Evolutionary conservation across 768 basidiomycete species (phyloP), one percentile per base, ranked within the genome.

Genomic region (Naganishia vishniacii): DNA sequence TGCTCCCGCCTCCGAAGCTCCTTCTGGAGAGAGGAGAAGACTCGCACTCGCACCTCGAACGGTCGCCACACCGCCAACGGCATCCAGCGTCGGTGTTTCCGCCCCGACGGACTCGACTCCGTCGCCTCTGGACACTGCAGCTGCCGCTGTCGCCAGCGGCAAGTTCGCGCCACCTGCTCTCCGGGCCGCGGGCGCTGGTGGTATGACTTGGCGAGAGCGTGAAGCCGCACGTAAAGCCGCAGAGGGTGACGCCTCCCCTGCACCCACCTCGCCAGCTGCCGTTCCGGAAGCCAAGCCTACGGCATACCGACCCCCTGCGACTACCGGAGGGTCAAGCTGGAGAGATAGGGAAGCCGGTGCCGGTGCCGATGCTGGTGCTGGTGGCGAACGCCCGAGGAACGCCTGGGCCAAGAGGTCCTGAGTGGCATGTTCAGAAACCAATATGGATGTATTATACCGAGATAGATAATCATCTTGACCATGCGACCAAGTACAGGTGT

Each of bases 171-270:
- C 64, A 41, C 42, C 64, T 25, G 46, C 72, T 26, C 47, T 49
- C 20, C 67, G 64, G 48, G 67, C 65, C 28, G 59, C 65, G 18
- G 61, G 53, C 51, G 51, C 26, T 34, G 46, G 25, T 58, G 62
- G 79, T 44, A 82, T 82, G 13, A 81, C 81, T 23, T 89, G 87
- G 88, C 80, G 88, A 62, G 81, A 81, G 11, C 81, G 85, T 51
- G 79, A 81, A 69, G 81, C 80, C 31, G 83, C 68, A 47, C 59
- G 61, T 45, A 28, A 40, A 25, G 65, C 62, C 31, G 67, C 45
- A 20, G 65, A 59, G 31, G 65, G 48, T 20, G 49, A 20, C 2
- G 37, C 49, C 34, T 56, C 62, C 18, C 41, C 44, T 31, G 62
- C 48, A 1, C 48, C 62, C 44, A 34, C 62, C 9, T 41, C 61